phyloP scores from a whole-genome alignment of 352 stramenopile species.

The Phytopythium boreale region DNA sequence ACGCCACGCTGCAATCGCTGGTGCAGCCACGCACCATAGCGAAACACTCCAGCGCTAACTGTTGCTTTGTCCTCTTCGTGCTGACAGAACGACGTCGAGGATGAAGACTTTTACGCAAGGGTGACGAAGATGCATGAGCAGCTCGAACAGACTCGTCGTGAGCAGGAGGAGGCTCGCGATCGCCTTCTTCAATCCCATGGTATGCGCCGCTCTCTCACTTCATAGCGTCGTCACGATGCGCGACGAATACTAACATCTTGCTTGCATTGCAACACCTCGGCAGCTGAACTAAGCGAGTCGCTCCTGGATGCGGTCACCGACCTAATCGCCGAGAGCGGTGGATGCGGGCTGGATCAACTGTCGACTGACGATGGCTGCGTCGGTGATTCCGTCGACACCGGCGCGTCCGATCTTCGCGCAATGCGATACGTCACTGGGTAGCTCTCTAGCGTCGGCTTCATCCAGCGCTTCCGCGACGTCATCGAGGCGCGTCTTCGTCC shows the following conservation, averaged over 20 bases:
- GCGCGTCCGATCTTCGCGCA: constrained; percentile 4
- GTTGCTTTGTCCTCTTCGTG: neutral
- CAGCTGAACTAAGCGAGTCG: constrained; percentile 37
- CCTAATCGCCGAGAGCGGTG: constrained; percentile 37
- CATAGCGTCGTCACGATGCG: neutral
- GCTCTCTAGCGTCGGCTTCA: neutral
- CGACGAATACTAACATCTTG: neutral
- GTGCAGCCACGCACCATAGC: neutral
- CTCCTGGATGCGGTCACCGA: constrained; percentile 41
- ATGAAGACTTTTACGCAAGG: constrained; percentile 2
- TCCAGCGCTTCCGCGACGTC: neutral
- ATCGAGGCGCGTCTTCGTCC: constrained; percentile 19
- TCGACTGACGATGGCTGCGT: constrained; percentile 15
- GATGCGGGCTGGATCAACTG: constrained; percentile 40
- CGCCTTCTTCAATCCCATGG: constrained; percentile 36
- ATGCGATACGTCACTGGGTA: constrained; percentile 1
- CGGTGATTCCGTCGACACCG: constrained; percentile 22
- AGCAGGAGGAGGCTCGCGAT: constrained; percentile 23
- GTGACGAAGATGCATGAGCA: constrained; percentile 1
- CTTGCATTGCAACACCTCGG: constrained; percentile 6
- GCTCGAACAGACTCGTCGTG: constrained; percentile 5
- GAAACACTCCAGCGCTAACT: neutral
- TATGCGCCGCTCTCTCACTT: constrained; percentile 4
- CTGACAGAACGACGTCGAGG: neutral
- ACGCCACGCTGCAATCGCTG: neutral